Evolutionary conservation across 2,329 filamentous ascomycete species (phyloP).

Genomic region (Monilinia laxa): DNA sequence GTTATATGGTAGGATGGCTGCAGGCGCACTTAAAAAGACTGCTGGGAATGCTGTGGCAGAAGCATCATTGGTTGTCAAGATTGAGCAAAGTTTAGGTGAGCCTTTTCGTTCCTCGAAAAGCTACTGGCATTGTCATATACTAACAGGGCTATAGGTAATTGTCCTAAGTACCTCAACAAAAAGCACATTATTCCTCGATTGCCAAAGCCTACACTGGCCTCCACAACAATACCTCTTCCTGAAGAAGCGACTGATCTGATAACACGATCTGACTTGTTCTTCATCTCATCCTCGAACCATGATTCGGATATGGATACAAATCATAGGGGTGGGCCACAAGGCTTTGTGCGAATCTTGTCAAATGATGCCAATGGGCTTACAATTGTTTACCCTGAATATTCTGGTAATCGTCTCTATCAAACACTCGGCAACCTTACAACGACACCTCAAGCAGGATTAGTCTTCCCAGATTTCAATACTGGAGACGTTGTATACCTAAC

Average conservation of each 20-base stretch:
- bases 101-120: slow-evolving; percentile 8
- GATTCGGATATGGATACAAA: slow-evolving; percentile 76
- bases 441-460: slow-evolving; percentile 66
- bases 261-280: slow-evolving; percentile 69
- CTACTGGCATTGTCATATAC: neutral
- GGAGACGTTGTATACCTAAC: slow-evolving; percentile 72
- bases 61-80: slow-evolving; percentile 59
- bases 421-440: slow-evolving; percentile 73
- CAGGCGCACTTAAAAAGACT: slow-evolving; percentile 52
- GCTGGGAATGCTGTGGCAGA: slow-evolving; percentile 31
- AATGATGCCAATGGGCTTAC: slow-evolving; percentile 48
- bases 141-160: slow-evolving; percentile 57
- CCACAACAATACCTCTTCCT: slow-evolving; percentile 43
- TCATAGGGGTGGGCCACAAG: slow-evolving; percentile 70
- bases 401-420: slow-evolving; percentile 81
- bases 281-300: slow-evolving; percentile 67
- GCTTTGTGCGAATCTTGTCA: slow-evolving; percentile 68
- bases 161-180: slow-evolving; percentile 82
- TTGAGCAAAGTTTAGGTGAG: slow-evolving; percentile 66
- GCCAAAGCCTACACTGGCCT: slow-evolving; percentile 54
- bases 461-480: slow-evolving; percentile 71
- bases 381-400: slow-evolving; percentile 77
- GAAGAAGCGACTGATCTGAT: slow-evolving; percentile 51
- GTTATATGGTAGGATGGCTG: slow-evolving; percentile 67
- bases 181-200: slow-evolving; percentile 59